phyloP scores from a whole-genome alignment of 306 rosid genomes.

The Fragaria vesca region DNA sequence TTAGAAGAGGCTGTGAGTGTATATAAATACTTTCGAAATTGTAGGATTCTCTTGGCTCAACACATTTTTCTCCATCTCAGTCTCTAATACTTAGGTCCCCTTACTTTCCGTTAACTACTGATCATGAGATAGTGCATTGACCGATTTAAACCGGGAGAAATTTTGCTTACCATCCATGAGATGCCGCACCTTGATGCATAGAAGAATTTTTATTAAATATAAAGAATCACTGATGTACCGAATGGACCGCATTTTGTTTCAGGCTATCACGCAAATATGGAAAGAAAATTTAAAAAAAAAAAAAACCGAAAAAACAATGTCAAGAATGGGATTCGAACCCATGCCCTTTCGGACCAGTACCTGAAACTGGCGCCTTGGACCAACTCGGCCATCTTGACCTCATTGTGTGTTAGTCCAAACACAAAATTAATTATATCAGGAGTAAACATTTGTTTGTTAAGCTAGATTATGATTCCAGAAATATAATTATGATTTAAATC shows the following conservation, averaged over 20 bases:
- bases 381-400: constrained; percentile 28
- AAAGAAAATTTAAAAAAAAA: too few species aligned
- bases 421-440: too few species aligned
- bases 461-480: too few species aligned
- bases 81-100: background rate
- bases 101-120: background rate
- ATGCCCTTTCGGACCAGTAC: constrained; percentile 35
- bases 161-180: background rate
- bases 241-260: too few species aligned
- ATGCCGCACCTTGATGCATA: too few species aligned
- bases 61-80: background rate
- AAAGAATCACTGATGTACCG: too few species aligned
- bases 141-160: background rate
- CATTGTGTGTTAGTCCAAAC: background rate
- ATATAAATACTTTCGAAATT: background rate
- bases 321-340: constrained; percentile 33
- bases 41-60: constrained; percentile 13
- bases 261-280: too few species aligned
- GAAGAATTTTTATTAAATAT: too few species aligned
- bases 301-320: background rate
- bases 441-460: too few species aligned
- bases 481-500: too few species aligned
- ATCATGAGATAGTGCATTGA: background rate
- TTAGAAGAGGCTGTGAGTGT: too few species aligned
- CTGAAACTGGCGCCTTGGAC: constrained; percentile 17